phyloP scores from a whole-genome alignment of 1,284 basidiomycete species.

The Phylloboletellus chloephorus region DNA sequence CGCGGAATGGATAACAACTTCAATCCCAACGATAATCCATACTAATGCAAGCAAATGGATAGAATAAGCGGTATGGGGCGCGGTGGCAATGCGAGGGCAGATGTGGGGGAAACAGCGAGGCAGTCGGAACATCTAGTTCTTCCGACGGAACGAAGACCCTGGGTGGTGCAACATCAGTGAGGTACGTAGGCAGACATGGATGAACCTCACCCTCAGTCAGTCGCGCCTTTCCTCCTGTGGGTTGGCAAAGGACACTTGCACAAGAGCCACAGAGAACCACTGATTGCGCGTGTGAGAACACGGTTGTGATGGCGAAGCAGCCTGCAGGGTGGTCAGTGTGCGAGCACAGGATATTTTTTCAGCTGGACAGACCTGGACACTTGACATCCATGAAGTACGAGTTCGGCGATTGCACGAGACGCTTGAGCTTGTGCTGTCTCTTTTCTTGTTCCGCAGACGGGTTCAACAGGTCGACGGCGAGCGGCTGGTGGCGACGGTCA shows the following conservation, averaged over 20 bases:
- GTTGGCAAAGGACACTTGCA: conserved; percentile 95
- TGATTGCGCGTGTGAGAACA: conserved; percentile 94
- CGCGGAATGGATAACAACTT: conserved; percentile 9
- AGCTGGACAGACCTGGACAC: conserved; percentile 75
- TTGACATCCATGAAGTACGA: conserved; percentile 99
- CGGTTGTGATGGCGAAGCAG: conserved; percentile 92
- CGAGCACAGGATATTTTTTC: conserved; percentile 1
- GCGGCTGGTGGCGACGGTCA: conserved; percentile 57
- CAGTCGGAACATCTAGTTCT: conserved; percentile 52
- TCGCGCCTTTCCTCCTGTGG: conserved; percentile 97
- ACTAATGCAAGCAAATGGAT: conserved; percentile 10
- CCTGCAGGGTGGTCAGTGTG: conserved; percentile 41
- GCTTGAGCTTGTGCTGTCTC: conserved; percentile 98
- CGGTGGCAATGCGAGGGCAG: conserved; percentile 7
- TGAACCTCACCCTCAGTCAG: conserved; percentile 87
- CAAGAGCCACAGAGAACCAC: conserved; percentile 92
- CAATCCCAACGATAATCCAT: conserved; percentile 14
- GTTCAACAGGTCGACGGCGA: conserved; percentile 98
- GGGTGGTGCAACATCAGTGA: conserved; percentile 12
- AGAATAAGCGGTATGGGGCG: neutral
- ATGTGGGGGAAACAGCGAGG: neutral
- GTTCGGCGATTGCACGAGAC: conserved; percentile 96
- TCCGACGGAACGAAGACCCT: conserved; percentile 86
- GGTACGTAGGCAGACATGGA: conserved; percentile 4
- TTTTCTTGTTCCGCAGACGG: conserved; percentile 84